phyloP scores from a whole-genome alignment of 108 stramenopile genomes.

The Stephanodiscus triporus region DNA sequence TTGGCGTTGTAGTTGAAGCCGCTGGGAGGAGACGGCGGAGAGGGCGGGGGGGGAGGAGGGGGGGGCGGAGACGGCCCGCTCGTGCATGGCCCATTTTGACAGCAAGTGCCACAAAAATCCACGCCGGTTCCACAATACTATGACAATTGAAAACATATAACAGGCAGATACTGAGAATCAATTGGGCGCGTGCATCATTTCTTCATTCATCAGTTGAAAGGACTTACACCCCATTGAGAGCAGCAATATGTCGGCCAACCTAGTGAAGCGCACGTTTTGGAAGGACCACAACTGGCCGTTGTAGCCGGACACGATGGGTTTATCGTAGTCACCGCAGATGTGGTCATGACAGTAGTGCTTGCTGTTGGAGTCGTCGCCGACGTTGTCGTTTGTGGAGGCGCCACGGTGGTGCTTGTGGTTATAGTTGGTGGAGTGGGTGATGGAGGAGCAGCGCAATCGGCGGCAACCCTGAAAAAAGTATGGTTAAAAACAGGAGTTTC shows the following conservation, averaged over 20 bases:
- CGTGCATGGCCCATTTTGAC: slow-evolving; percentile 29
- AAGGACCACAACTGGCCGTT: background rate
- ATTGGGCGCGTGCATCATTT: too few species aligned
- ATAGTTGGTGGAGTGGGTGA: background rate
- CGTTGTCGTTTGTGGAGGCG: background rate
- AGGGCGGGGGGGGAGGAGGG: slow-evolving; percentile 24
- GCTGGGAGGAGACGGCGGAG: slow-evolving; percentile 20
- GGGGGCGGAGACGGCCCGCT: slow-evolving; percentile 10
- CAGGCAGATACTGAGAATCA: too few species aligned
- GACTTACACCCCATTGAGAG: background rate
- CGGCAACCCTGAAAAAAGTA: background rate
- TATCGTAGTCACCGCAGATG: background rate
- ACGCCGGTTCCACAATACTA: background rate
- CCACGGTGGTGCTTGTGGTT: background rate
- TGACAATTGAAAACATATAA: too few species aligned
- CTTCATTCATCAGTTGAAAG: too few species aligned
- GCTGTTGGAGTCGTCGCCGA: background rate
- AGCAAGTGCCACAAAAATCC: slow-evolving; percentile 16
- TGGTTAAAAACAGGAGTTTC: background rate
- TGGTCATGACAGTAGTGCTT: background rate
- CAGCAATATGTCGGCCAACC: background rate
- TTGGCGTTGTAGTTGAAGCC: slow-evolving; percentile 20
- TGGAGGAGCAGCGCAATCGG: background rate
- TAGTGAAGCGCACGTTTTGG: background rate
- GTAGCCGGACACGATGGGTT: background rate